phyloP scores from a whole-genome alignment of 176 grass and related monocot species.

The Carex cristatella region DNA sequence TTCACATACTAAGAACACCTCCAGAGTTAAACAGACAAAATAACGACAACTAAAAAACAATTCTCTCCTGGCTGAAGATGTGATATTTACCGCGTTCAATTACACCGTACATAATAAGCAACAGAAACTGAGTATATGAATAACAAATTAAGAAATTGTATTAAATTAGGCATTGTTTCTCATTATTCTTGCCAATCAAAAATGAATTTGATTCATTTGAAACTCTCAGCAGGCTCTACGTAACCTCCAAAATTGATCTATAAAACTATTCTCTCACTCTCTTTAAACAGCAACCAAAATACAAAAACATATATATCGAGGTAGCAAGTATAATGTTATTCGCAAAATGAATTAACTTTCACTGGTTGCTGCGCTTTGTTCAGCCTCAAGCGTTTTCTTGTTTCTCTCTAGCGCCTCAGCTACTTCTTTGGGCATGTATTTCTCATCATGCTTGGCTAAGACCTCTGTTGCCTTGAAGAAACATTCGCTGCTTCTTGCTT shows the following conservation, averaged over 20 bases:
- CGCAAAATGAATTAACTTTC: neutral
- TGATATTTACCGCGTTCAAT: neutral
- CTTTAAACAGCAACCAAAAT: neutral
- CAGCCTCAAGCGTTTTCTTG: conserved; percentile 61
- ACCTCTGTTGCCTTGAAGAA: conserved; percentile 75
- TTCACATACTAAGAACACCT: neutral
- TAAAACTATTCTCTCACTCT: neutral
- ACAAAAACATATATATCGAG: neutral
- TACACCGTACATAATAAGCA: neutral
- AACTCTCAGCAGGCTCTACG: neutral
- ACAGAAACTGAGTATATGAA: neutral
- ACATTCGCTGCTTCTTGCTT: conserved; percentile 52
- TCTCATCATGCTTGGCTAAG: conserved; percentile 98
- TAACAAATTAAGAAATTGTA: neutral
- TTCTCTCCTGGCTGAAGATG: neutral
- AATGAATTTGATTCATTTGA: conserved; percentile 1
- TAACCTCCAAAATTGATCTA: conserved; percentile 26
- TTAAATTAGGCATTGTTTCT: conserved; percentile 1
- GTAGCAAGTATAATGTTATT: neutral
- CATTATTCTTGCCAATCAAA: conserved; percentile 4
- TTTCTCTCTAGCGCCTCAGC: conserved; percentile 89
- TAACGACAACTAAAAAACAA: neutral
- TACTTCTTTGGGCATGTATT: conserved; percentile 99
- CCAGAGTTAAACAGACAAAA: neutral
- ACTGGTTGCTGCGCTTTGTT: conserved; percentile 3